Percentiles rank a stretch among this genome's conserved stretches.
Evolutionary conservation across 257 asterid genomes (phyloP).

Genomic region (Lycium barbarum): DNA sequence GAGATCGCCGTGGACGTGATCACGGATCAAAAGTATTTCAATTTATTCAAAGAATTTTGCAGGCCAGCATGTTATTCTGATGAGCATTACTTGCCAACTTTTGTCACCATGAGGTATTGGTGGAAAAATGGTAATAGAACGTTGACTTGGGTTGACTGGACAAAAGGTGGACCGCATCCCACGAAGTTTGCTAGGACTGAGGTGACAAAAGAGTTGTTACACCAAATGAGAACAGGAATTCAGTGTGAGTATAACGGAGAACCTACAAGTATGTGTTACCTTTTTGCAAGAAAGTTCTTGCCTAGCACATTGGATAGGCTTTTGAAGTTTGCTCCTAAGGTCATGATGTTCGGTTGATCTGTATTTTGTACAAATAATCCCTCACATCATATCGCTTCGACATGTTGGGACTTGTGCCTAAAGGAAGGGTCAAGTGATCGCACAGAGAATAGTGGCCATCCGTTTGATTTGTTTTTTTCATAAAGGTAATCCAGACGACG

Average conservation of each 20-base stretch:
- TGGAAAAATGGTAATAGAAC: slow-evolving; percentile 58
- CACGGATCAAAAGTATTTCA: slow-evolving; percentile 44
- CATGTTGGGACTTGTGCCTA: neutral
- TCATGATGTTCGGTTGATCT: slow-evolving; percentile 45
- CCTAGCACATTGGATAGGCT: slow-evolving; percentile 59
- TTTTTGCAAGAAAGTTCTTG: slow-evolving; percentile 83
- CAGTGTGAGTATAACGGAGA: slow-evolving; percentile 67
- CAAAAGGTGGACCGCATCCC: slow-evolving; percentile 85
- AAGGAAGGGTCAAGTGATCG: neutral
- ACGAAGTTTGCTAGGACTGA: slow-evolving; percentile 51
- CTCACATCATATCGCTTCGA: neutral
- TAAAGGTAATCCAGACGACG: neutral
- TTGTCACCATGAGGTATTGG: slow-evolving; percentile 49
- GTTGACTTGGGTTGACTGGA: slow-evolving; percentile 92
- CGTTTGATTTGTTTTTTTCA: neutral
- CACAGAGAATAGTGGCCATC: neutral
- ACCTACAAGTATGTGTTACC: slow-evolving; percentile 56
- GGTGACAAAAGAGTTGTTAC: slow-evolving; percentile 48
- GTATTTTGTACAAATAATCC: neutral
- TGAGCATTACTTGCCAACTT: slow-evolving; percentile 82
- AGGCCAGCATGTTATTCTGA: slow-evolving; percentile 75
- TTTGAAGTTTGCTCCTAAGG: slow-evolving; percentile 58
- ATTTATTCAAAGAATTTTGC: slow-evolving; percentile 53
- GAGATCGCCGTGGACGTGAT: slow-evolving; percentile 58
- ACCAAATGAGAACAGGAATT: slow-evolving; percentile 46